Conservation (phyloP, 2,329 filamentous ascomycete species). For the Intubia oerlemansii region DNA sequence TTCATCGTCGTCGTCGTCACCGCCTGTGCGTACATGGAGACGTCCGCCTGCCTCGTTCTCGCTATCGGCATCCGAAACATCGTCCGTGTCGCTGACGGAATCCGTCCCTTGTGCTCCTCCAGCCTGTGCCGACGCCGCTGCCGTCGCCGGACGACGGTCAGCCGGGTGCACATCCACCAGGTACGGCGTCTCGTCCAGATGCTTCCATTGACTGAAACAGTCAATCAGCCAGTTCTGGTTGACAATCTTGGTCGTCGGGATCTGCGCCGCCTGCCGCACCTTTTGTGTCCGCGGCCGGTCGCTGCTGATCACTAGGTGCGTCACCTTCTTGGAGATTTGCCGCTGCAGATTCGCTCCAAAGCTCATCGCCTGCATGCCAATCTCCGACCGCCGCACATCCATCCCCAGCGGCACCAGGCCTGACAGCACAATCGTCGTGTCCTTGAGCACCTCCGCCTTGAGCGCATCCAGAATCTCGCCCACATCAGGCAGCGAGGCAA, state of each 20-base stretch:
- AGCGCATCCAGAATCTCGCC: slow-evolving; percentile 65
- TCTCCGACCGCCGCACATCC: slow-evolving; percentile 62
- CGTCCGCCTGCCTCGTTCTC: slow-evolving; percentile 9
- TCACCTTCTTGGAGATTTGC: slow-evolving; percentile 39
- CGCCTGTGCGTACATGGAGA: slow-evolving; percentile 9
- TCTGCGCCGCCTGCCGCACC: slow-evolving; percentile 65
- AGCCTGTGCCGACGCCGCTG: slow-evolving; percentile 11
- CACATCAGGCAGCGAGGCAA: slow-evolving; percentile 46
- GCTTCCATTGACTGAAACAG: slow-evolving; percentile 66
- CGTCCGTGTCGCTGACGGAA: slow-evolving; percentile 11
- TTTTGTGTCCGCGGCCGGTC: slow-evolving; percentile 67
- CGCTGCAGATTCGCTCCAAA: slow-evolving; percentile 53
- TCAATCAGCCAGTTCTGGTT: slow-evolving; percentile 77
- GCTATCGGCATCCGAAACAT: slow-evolving; percentile 11
- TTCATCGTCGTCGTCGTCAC: slow-evolving; percentile 13
- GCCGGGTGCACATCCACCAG: slow-evolving; percentile 54
- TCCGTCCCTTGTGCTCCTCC: too few relatives aligned
- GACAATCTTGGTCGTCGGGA: slow-evolving; percentile 72
- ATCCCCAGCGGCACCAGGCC: slow-evolving; percentile 71
- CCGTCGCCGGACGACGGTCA: slow-evolving; percentile 22
- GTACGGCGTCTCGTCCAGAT: slow-evolving; percentile 59
- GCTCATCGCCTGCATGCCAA: slow-evolving; percentile 65
- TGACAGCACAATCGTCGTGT: slow-evolving; percentile 66
- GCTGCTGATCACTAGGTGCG: slow-evolving; percentile 53
- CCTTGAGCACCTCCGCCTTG: slow-evolving; percentile 55